Evolutionary conservation across 257 asterid species (phyloP), one percentile per base, ranked within the genome.

Genomic region (Gardenia jasminoides): DNA sequence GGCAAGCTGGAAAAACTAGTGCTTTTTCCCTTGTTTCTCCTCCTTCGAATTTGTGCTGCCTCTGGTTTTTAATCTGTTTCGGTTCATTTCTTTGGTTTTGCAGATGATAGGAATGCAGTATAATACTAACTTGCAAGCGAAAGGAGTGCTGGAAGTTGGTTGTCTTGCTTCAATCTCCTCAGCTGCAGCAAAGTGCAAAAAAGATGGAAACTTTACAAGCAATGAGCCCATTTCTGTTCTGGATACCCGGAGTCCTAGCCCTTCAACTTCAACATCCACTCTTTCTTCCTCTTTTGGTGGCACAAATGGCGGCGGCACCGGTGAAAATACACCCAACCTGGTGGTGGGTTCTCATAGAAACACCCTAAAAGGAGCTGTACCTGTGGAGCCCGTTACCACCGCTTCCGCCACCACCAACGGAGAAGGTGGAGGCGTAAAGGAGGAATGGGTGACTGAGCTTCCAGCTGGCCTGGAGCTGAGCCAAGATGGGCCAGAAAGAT

Each of bases 201-300:
- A 84, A 77, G 85, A 86, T 71, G 85, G 83, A 16, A 76, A 44
- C 79, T 88, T 86, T 86, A 56, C 83, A 7, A 70, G 77, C 41
- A 84, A 83, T 74, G 93, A 89, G 64, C 91, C 89, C 28, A 79
- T 86, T 30, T 88, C 91, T 78, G 88, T 88, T 67, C 77, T 89
- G 83, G 93, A 88, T 44, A 82, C 88, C 7, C 74, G 88, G 80
- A 90, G 94, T 69, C 94, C 92, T 7, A 89, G 93, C 77, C 90
- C 89, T 41, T 89, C 90, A 54, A 88, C 92, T 67, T 86, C 90
- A 13, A 84, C 88, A 10, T 88, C 93, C 43, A 88, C 90, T 41
- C 79, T 85, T 39, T 85, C 93, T 74, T 85, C 91, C 58, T 87
- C 87, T 33, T 75, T 77, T 36, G 84, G 80, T 26, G 82, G 84